Evolutionary conservation across 306 rosid species (phyloP).

Genomic region (Canavalia ensiformis): DNA sequence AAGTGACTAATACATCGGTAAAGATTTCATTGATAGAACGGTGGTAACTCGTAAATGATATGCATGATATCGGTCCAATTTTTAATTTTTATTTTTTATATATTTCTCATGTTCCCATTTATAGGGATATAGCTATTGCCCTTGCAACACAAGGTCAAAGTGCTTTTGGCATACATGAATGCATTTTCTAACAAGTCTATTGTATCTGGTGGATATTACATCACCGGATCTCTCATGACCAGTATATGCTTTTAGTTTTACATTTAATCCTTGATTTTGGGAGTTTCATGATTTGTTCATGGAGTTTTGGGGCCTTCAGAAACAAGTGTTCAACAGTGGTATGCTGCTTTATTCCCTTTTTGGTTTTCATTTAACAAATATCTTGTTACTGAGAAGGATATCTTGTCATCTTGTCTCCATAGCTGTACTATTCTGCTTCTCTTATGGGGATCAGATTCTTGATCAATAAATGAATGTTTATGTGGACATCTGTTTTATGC

Average conservation of each 20-base stretch:
- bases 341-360: background rate
- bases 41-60: no score
- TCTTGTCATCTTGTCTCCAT: background rate
- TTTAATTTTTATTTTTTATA: no score
- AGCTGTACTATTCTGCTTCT: background rate
- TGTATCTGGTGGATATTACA: background rate
- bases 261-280: background rate
- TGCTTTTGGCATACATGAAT: background rate
- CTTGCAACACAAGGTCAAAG: background rate
- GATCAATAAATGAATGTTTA: background rate
- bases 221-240: background rate
- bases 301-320: slow-evolving; percentile 14
- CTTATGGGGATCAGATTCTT: background rate
- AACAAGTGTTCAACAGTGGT: background rate
- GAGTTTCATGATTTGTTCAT: slow-evolving; percentile 13
- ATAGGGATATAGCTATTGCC: background rate
- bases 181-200: background rate
- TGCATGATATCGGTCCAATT: no score
- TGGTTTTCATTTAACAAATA: background rate
- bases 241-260: slow-evolving; percentile 14
- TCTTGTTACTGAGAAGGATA: slow-evolving; percentile 2
- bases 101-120: background rate
- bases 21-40: no score
- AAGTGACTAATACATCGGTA: no score
- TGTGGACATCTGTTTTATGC: slow-evolving; percentile 12